These are phyloP conservation scores for Gossypium thurberi DNA, from an alignment of 345 rosid species.

Conservation along the genomic window DNA sequence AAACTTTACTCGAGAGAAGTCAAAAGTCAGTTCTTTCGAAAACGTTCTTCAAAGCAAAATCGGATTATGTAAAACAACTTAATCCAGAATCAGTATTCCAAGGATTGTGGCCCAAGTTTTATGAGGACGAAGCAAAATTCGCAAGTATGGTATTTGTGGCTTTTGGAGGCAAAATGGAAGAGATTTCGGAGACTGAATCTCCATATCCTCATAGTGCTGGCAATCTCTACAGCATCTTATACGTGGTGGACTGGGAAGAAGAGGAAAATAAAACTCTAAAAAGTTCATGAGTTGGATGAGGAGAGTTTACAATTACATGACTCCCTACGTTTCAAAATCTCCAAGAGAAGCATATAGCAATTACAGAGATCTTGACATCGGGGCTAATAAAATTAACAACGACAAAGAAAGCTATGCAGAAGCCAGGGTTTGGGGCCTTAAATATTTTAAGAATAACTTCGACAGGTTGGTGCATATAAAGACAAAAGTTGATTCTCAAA, in stretches of 20 bases:
- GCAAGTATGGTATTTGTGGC: conserved; percentile 52
- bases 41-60: conserved; percentile 50
- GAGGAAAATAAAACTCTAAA: background rate
- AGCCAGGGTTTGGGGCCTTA: background rate
- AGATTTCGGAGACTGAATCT: conserved; percentile 40
- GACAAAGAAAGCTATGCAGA: background rate
- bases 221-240: conserved; percentile 37
- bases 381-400: background rate
- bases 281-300: conserved; percentile 27
- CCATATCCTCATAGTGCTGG: conserved; percentile 61
- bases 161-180: conserved; percentile 62
- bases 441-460: background rate
- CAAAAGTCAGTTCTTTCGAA: background rate
- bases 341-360: background rate
- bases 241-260: conserved; percentile 33
- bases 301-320: conserved; percentile 36
- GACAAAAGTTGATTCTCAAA: background rate
- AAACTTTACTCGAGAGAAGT: background rate
- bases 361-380: background rate
- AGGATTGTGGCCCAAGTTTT: conserved; percentile 38
- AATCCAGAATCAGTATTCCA: conserved; percentile 29
- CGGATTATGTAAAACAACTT: conserved; percentile 31
- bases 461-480: background rate
- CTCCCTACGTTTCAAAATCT: conserved; percentile 33
- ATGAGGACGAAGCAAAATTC: conserved; percentile 21